Percentiles rank a stretch among this genome's conserved stretches.
These are phyloP conservation scores for Ilyonectria mors-panacis DNA, from an alignment of 2,329 filamentous ascomycete species.

Conservation along the genomic window DNA sequence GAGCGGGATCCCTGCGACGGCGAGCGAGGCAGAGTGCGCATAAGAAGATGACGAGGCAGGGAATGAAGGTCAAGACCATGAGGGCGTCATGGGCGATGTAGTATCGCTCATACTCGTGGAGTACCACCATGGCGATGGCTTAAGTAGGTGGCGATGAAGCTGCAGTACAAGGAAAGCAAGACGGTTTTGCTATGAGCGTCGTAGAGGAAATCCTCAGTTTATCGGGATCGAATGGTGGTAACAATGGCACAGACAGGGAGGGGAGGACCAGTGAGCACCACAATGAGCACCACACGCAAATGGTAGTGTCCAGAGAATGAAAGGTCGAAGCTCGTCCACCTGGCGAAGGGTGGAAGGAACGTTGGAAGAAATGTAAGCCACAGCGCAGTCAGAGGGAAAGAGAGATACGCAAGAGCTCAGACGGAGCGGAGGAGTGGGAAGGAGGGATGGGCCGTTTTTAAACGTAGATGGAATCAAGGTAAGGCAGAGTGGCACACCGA, in stretches of 20 bases:
- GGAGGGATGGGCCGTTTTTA: slow-evolving; percentile 29
- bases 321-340: background rate
- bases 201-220: background rate
- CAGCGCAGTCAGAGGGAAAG: background rate
- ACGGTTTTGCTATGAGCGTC: background rate
- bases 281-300: background rate
- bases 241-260: background rate
- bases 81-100: slow-evolving; percentile 34
- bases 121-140: slow-evolving; percentile 3
- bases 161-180: background rate
- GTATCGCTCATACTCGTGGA: slow-evolving; percentile 16
- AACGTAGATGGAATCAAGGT: background rate
- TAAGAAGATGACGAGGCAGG: slow-evolving; percentile 41
- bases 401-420: slow-evolving; percentile 1
- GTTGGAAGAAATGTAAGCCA: background rate
- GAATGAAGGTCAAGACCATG: slow-evolving; percentile 32
- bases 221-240: background rate
- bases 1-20: slow-evolving; percentile 41
- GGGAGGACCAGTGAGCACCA: no score
- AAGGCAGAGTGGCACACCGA: background rate
- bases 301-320: no score
- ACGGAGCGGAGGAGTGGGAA: background rate
- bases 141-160: background rate
- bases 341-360: background rate
- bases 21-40: slow-evolving; percentile 42